phyloP scores from a whole-genome alignment of 805 yeast species.

The Groenewaldozyma tartarivorans region DNA sequence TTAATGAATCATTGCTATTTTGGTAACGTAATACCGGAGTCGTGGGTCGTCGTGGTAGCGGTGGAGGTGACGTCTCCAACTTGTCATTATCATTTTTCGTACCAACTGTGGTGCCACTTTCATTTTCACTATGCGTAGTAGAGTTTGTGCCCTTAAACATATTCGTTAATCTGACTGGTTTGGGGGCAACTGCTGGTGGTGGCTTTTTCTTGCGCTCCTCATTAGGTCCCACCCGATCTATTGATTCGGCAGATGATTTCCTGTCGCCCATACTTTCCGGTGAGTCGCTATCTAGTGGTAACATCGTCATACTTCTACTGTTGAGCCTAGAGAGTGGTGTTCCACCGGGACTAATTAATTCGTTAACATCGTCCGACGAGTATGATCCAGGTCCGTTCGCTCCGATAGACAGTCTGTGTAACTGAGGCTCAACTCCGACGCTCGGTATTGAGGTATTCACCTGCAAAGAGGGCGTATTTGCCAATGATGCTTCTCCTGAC shows the following conservation, averaged over 20 bases:
- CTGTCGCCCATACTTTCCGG: not conserved
- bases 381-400: not conserved
- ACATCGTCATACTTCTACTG: not conserved
- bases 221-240: not conserved
- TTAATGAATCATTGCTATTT: not conserved
- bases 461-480: slow-evolving; percentile 1
- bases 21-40: not conserved
- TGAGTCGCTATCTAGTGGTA: not conserved
- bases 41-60: slow-evolving; percentile 3
- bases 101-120: not conserved
- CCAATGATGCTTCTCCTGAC: not conserved
- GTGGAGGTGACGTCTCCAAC: slow-evolving; percentile 4
- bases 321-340: not conserved
- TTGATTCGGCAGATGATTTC: not conserved
- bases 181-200: slow-evolving; percentile 12
- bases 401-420: too few species aligned
- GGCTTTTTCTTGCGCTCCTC: slow-evolving; percentile 2
- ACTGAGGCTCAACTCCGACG: not conserved
- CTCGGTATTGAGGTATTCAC: slow-evolving; percentile 1
- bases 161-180: slow-evolving; percentile 12
- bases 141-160: not conserved
- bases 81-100: not conserved
- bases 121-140: slow-evolving; percentile 1
- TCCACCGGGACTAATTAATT: not conserved
- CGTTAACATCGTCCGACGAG: not conserved